Conservation (phyloP, 2,329 filamentous ascomycete genomes). For the Fusarium oxysporum region DNA sequence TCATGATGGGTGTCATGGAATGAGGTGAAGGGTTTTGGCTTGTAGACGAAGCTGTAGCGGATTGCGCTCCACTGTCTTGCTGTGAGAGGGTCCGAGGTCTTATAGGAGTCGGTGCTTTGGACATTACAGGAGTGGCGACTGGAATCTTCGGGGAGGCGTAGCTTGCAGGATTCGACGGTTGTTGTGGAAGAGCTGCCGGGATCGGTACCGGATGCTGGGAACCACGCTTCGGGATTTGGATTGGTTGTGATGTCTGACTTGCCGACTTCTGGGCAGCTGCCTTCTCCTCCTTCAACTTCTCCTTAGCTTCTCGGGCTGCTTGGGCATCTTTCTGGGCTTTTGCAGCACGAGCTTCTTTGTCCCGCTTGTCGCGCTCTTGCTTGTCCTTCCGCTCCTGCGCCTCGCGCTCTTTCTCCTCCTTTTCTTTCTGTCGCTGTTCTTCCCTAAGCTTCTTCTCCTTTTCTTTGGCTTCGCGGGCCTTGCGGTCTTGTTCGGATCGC, state of each 20-base stretch:
- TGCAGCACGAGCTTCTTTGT: slow-evolving; percentile 66
- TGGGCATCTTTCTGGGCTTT: slow-evolving; percentile 70
- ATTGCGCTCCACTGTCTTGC: slow-evolving; percentile 76
- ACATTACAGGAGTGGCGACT: slow-evolving; percentile 81
- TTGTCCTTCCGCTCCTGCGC: slow-evolving; percentile 71
- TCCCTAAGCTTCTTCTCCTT: slow-evolving; percentile 88
- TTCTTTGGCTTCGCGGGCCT: slow-evolving; percentile 68
- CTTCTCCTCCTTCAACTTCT: slow-evolving; percentile 77
- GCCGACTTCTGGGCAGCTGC: slow-evolving; percentile 51
- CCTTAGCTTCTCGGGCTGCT: slow-evolving; percentile 60
- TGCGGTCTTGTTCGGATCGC: slow-evolving; percentile 87
- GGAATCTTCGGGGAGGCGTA: slow-evolving; percentile 83
- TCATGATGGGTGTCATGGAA: slow-evolving; percentile 72
- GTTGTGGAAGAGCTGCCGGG: slow-evolving; percentile 67
- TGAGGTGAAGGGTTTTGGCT: slow-evolving; percentile 71
- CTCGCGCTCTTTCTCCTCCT: slow-evolving; percentile 78
- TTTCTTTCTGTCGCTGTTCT: slow-evolving; percentile 83
- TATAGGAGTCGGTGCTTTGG: slow-evolving; percentile 84
- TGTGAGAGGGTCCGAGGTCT: slow-evolving; percentile 83
- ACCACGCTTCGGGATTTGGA: slow-evolving; percentile 54
- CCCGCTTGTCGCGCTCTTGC: slow-evolving; percentile 71
- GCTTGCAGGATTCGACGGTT: slow-evolving; percentile 66
- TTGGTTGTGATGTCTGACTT: slow-evolving; percentile 51
- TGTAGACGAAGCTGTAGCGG: slow-evolving; percentile 57
- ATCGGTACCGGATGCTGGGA: slow-evolving; percentile 57